These are phyloP conservation scores for Chrysoporthe deuterocubensis DNA, from an alignment of 2,329 filamentous ascomycete genomes.

Conservation along the genomic window DNA sequence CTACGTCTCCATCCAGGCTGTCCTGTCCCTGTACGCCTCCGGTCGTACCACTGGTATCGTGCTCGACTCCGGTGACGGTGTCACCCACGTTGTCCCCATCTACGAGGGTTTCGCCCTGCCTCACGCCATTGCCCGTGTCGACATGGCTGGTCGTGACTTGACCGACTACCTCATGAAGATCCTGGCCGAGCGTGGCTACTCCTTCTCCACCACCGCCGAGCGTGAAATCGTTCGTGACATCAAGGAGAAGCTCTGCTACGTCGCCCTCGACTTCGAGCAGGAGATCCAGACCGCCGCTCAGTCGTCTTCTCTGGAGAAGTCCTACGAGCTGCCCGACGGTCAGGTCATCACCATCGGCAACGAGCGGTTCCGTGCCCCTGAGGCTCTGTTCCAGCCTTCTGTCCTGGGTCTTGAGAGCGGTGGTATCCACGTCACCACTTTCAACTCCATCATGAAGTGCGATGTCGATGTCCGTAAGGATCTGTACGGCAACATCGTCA, in stretches of 20 bases:
- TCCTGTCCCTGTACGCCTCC: conserved; percentile 98
- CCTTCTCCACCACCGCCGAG: conserved; percentile 99
- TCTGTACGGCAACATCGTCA: conserved; percentile 99
- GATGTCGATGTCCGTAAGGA: conserved; percentile 99
- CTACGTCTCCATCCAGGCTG: conserved; percentile 98
- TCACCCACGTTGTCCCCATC: conserved; percentile 99
- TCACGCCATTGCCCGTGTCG: conserved; percentile 99
- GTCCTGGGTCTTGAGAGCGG: conserved; percentile 98
- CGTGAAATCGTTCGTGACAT: conserved; percentile 60
- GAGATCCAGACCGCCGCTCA: conserved; percentile 99
- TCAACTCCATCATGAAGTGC: conserved; percentile 99
- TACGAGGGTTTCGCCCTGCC: conserved; percentile 99
- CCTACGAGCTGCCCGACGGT: conserved; percentile 98
- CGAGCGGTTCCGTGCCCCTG: conserved; percentile 99
- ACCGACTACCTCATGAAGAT: conserved; percentile 99
- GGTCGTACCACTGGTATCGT: conserved; percentile 99
- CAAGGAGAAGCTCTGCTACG: conserved; percentile 99
- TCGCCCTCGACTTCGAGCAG: conserved; percentile 99
- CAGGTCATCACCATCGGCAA: conserved; percentile 99
- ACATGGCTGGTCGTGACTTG: conserved; percentile 99
- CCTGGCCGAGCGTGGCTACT: conserved; percentile 97
- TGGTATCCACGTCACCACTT: conserved; percentile 99
- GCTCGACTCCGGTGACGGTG: conserved; percentile 99
- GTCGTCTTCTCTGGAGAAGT: conserved; percentile 99
- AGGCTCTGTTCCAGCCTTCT: conserved; percentile 99